Percentiles rank a stretch among this genome's conserved stretches.
phyloP scores from a whole-genome alignment of 257 asterid species.

The Sherardia arvensis region DNA sequence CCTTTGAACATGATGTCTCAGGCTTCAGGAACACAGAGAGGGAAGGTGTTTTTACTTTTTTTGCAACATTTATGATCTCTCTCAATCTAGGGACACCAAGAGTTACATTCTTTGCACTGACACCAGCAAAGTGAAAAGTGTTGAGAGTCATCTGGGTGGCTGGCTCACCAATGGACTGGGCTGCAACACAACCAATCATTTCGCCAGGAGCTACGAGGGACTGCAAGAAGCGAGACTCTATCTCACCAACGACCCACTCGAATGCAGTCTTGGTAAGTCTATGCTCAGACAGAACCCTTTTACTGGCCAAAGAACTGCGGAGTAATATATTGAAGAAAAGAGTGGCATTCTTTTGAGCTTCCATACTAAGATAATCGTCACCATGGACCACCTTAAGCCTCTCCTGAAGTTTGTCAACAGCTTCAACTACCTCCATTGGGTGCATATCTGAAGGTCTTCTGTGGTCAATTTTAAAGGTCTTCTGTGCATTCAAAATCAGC shows the following conservation, averaged over 20 bases:
- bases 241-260: slow-evolving; percentile 98
- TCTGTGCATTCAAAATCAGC: slow-evolving; percentile 83
- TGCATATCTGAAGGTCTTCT: slow-evolving; percentile 96
- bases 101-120: slow-evolving; percentile 98
- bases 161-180: slow-evolving; percentile 98
- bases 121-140: slow-evolving; percentile 99
- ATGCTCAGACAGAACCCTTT: slow-evolving; percentile 88
- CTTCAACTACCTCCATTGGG: slow-evolving; percentile 98
- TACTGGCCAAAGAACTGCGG: slow-evolving; percentile 95
- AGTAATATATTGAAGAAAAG: slow-evolving; percentile 91
- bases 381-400: slow-evolving; percentile 99
- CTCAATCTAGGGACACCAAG: slow-evolving; percentile 98
- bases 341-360: slow-evolving; percentile 97
- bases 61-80: slow-evolving; percentile 97
- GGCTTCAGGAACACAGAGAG: slow-evolving; percentile 89
- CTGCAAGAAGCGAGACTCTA: slow-evolving; percentile 94
- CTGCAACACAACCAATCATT: slow-evolving; percentile 99
- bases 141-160: slow-evolving; percentile 99
- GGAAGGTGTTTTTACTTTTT: slow-evolving; percentile 94
- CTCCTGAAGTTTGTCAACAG: slow-evolving; percentile 94
- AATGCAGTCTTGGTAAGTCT: slow-evolving; percentile 92
- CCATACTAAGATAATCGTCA: slow-evolving; percentile 93
- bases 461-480: slow-evolving; percentile 88
- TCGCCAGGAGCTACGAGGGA: slow-evolving; percentile 99
- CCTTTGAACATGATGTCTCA: slow-evolving; percentile 67